phyloP scores from a whole-genome alignment of 768 basidiomycete species.

The Multifurca ochricompacta region DNA sequence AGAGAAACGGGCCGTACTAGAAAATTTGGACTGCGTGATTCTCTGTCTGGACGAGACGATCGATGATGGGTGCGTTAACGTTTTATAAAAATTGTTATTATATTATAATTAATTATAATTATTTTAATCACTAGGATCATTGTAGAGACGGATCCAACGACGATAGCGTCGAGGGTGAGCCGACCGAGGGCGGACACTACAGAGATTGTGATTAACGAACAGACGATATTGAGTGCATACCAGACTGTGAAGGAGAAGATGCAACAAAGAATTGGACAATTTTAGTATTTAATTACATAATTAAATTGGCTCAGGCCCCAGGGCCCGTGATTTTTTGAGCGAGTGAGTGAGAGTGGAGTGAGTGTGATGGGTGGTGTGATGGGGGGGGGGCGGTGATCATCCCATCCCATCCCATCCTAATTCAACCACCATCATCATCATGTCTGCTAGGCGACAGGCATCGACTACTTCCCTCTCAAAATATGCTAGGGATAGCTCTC shows the following conservation, averaged over 20 bases:
- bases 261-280: slow-evolving; percentile 72
- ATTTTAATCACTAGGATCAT: too few species aligned
- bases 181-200: slow-evolving; percentile 87
- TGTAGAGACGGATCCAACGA: slow-evolving; percentile 90
- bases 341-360: not conserved
- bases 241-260: slow-evolving; percentile 82
- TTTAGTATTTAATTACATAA: slow-evolving; percentile 35
- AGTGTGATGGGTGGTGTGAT: not conserved
- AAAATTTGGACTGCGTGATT: slow-evolving; percentile 89
- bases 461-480: slow-evolving; percentile 75
- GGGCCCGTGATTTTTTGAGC: too few species aligned
- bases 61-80: slow-evolving; percentile 95
- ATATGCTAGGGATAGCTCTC: slow-evolving; percentile 53
- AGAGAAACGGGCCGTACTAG: slow-evolving; percentile 90
- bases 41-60: slow-evolving; percentile 94
- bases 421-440: slow-evolving; percentile 27
- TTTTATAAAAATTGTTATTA: too few species aligned
- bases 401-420: not conserved
- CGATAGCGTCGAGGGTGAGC: slow-evolving; percentile 93
- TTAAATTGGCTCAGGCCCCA: too few species aligned
- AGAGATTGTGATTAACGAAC: slow-evolving; percentile 98
- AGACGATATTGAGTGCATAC: slow-evolving; percentile 90
- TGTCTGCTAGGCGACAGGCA: slow-evolving; percentile 71
- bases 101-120: not conserved
- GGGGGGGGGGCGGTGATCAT: not conserved